phyloP scores from a whole-genome alignment of 2,329 filamentous ascomycete species.

The Ascochyta koolunga region DNA sequence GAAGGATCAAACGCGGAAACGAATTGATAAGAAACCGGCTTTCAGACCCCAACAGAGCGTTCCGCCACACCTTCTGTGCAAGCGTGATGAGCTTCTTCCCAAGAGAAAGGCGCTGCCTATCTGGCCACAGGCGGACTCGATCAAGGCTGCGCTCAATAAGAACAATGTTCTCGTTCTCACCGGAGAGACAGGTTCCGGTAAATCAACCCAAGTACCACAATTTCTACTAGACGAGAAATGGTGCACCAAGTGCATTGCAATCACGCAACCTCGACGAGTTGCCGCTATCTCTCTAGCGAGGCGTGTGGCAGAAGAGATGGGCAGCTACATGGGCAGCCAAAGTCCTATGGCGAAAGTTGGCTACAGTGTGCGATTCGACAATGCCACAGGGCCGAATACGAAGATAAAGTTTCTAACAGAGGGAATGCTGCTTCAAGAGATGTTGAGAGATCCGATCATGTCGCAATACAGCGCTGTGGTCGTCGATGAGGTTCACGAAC shows the following conservation, averaged over 20 bases:
- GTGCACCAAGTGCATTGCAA: constrained; percentile 81
- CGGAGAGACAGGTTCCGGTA: constrained; percentile 94
- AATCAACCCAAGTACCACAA: constrained; percentile 95
- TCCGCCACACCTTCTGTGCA: constrained; percentile 44
- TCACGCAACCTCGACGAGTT: constrained; percentile 92
- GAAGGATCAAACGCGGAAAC: constrained; percentile 3
- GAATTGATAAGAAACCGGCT: not conserved
- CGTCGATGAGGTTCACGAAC: constrained; percentile 96
- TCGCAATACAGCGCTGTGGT: constrained; percentile 86
- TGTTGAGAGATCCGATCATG: constrained; percentile 82
- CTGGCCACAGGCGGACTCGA: constrained; percentile 74
- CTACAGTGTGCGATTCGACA: constrained; percentile 94
- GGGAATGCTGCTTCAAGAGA: constrained; percentile 93
- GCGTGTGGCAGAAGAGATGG: constrained; percentile 85
- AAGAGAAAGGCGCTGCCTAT: constrained; percentile 77
- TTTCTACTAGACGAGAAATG: constrained; percentile 81
- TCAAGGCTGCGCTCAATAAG: constrained; percentile 65
- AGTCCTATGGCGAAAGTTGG: constrained; percentile 73
- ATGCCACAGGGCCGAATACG: constrained; percentile 79
- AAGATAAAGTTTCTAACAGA: constrained; percentile 94
- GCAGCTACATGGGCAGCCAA: constrained; percentile 64
- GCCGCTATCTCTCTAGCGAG: constrained; percentile 90
- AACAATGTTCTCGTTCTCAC: constrained; percentile 82
- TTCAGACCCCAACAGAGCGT: constrained; percentile 14
- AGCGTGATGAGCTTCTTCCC: constrained; percentile 55